These are phyloP conservation scores for grape (Vitis vinifera) DNA, from an alignment of 164 flowering plant genomes.

Conservation along the genomic window DNA sequence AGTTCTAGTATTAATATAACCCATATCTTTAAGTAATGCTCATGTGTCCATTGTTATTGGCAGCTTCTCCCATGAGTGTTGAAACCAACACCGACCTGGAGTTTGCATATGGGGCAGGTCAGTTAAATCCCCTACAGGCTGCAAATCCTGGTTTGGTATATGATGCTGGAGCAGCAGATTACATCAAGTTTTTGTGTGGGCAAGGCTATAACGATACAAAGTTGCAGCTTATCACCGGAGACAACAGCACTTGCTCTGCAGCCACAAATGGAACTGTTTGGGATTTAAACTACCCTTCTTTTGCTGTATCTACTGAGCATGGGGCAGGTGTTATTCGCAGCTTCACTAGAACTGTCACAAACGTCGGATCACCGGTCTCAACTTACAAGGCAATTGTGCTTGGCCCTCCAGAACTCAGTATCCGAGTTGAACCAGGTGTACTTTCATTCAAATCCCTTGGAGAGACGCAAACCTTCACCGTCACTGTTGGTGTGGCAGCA, in stretches of 20 bases:
- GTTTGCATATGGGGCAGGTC: slow-evolving; percentile 20
- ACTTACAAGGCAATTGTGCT: slow-evolving; percentile 7
- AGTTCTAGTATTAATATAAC: too few relatives aligned
- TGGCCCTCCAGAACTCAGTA: background rate
- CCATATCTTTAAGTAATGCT: too few relatives aligned
- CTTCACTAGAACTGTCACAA: slow-evolving; percentile 11
- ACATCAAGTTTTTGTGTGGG: slow-evolving; percentile 12
- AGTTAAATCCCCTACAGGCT: slow-evolving; percentile 15
- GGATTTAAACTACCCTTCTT: slow-evolving; percentile 15
- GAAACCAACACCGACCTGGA: slow-evolving; percentile 4
- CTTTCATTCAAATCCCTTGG: slow-evolving; percentile 4
- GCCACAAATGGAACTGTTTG: background rate
- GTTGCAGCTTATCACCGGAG: background rate
- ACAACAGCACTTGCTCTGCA: slow-evolving; percentile 1
- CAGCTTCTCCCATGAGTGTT: slow-evolving; percentile 11
- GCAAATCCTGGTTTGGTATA: slow-evolving; percentile 6
- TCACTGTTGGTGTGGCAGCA: background rate
- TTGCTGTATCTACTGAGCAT: background rate
- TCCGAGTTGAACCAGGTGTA: slow-evolving; percentile 8
- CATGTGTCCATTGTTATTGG: background rate
- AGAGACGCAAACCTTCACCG: background rate
- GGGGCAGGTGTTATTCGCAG: background rate
- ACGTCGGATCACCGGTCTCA: slow-evolving; percentile 13
- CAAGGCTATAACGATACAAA: slow-evolving; percentile 6
- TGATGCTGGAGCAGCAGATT: slow-evolving; percentile 7